Conservation (phyloP, 208 protist species). For the Leptomonas pyrrhocoris region DNA sequence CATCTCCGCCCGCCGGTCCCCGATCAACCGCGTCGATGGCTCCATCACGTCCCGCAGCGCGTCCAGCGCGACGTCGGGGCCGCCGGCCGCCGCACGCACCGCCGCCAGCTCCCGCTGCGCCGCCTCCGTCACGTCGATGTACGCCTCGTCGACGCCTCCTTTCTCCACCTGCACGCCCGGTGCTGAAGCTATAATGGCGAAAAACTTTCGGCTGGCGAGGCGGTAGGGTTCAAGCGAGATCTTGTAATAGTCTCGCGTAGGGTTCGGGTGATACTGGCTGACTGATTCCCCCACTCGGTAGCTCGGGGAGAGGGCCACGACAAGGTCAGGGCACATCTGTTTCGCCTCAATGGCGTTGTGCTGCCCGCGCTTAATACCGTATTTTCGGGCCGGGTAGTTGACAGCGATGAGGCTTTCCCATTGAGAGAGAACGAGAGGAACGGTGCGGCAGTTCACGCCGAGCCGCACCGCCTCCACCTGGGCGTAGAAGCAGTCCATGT, state of each 20-base stretch:
- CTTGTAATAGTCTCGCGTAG: constrained; percentile 61
- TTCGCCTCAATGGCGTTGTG: constrained; percentile 45
- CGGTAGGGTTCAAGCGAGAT: constrained; percentile 87
- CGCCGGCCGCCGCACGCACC: constrained; percentile 24
- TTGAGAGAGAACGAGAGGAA: constrained; percentile 72
- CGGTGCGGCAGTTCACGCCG: constrained; percentile 73
- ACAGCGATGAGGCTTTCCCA: constrained; percentile 90
- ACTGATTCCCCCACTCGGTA: constrained; percentile 60
- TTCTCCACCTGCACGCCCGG: constrained; percentile 64
- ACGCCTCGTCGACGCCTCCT: constrained; percentile 87
- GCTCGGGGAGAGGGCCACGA: constrained; percentile 52
- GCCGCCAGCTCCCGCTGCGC: constrained; percentile 48
- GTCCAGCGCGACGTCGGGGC: constrained; percentile 11
- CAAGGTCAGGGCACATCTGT: constrained; percentile 53
- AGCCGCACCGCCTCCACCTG: constrained; percentile 88
- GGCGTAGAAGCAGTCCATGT: constrained; percentile 95
- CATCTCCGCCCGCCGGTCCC: constrained; percentile 55
- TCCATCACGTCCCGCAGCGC: constrained; percentile 58
- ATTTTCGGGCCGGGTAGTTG: constrained; percentile 86
- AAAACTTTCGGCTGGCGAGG: constrained; percentile 72
- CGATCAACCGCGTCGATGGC: constrained; percentile 56
- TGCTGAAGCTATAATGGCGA: constrained; percentile 62
- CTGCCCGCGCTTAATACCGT: constrained; percentile 71
- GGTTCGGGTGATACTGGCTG: constrained; percentile 64
- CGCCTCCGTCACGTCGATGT: constrained; percentile 82